Conservation (phyloP, 2,329 filamentous ascomycete species). For the Ceratocystis albifundus region DNA sequence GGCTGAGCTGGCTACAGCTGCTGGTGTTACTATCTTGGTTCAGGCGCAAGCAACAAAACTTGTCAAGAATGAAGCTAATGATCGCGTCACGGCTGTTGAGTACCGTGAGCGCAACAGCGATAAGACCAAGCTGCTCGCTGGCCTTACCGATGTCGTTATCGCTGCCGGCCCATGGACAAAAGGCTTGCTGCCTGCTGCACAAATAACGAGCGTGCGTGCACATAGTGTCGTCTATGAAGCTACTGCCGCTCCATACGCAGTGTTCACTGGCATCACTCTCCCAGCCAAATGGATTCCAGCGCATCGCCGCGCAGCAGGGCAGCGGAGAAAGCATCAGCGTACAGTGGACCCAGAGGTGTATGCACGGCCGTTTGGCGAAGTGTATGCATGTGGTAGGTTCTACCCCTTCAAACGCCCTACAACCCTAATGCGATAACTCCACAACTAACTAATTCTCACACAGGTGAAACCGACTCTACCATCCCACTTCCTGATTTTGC, state of each 20-base stretch:
- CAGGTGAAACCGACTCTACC: conserved; percentile 61
- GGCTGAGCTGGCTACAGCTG: conserved; percentile 59
- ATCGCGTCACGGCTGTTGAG: conserved; percentile 49
- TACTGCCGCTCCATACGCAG: conserved; percentile 58
- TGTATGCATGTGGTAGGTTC: conserved; percentile 72
- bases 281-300: conserved; percentile 50
- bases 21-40: conserved; percentile 55
- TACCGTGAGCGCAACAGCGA: conserved; percentile 41
- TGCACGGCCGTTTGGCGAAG: conserved; percentile 72
- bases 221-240: conserved; percentile 56
- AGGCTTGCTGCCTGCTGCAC: conserved; percentile 44
- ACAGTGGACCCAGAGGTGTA: conserved; percentile 86
- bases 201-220: conserved; percentile 47
- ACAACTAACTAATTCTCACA: neutral
- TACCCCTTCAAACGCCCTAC: neutral
- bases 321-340: conserved; percentile 45
- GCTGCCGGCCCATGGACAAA: conserved; percentile 54
- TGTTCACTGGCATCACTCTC: conserved; percentile 78
- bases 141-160: conserved; percentile 44
- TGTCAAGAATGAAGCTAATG: conserved; percentile 26
- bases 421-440: neutral
- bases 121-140: conserved; percentile 31
- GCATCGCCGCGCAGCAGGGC: conserved; percentile 37
- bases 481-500: conserved; percentile 65
- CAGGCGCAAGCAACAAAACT: conserved; percentile 52